These are phyloP conservation scores for Malassezia restricta DNA, from an alignment of 1,284 basidiomycete species.

Conservation along the genomic window DNA sequence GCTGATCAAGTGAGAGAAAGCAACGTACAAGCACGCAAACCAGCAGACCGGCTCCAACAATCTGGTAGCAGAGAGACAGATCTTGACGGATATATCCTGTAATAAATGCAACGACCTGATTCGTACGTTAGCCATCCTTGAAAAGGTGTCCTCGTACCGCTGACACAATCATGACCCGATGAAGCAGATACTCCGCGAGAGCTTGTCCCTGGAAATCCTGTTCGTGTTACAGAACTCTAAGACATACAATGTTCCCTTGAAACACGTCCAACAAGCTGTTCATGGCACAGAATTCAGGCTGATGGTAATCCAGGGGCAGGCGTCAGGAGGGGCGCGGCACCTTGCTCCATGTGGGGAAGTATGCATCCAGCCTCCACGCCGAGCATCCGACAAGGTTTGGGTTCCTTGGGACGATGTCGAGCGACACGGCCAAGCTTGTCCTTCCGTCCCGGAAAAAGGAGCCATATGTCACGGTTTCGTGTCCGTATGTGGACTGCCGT, in stretches of 20 bases:
- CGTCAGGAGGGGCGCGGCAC: background rate
- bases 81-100: constrained; percentile 8
- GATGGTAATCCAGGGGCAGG: background rate
- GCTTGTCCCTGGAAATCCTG: constrained; percentile 12
- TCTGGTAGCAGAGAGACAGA: background rate
- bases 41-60: background rate
- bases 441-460: constrained; percentile 35
- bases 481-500: constrained; percentile 37
- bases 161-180: background rate
- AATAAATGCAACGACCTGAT: constrained; percentile 4
- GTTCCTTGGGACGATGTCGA: background rate
- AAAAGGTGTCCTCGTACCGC: constrained; percentile 1
- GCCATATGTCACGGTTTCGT: constrained; percentile 27
- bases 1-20: background rate
- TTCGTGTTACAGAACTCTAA: background rate
- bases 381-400: background rate
- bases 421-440: constrained; percentile 5
- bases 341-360: background rate
- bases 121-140: background rate
- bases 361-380: background rate
- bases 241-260: constrained; percentile 9
- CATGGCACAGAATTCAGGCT: background rate
- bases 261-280: background rate
- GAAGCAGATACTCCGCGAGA: background rate
- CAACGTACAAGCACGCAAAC: constrained; percentile 1